Base-by-base conservation (phyloP, 177 flowering plant genomes). In the Telopea speciosissima region DNA sequence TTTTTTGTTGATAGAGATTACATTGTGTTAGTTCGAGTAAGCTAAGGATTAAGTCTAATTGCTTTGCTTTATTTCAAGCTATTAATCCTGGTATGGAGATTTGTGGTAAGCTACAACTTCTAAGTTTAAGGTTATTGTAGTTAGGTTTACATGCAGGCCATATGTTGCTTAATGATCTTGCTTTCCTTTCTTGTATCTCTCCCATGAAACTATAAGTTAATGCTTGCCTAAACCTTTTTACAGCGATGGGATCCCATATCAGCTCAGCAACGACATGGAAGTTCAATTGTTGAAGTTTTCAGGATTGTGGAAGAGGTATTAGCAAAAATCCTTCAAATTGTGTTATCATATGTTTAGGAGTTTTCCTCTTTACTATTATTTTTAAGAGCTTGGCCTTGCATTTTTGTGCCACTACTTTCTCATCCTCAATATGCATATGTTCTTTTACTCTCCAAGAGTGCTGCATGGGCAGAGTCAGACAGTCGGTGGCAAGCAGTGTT, bases 271-370 rank as follows among this genome's bases (percentile, higher is more conserved):
- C 85, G 98, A 69, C 93, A 96, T 80, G 99, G 92, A 61, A 90
- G 87, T 82, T 96, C 99, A 76, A 85, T 96, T 74, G 97, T 96
- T 74, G 99, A 96, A 83, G 97, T 96, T 24, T 96, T 79, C 77
- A 85, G 99, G 82, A 93, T 96, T 70, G 86, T 96, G 33, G 99
- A 96, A 79, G 99, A 96, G 97, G 99, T 96, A 81, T 75, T 58
- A 58, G 10, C 5, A 7, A 7, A n/a, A 16, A 19, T 58, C 9
- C n/a, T 58, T 58, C 9, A 14, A 16, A 21, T 58, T 58, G 61
- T 24, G n/a, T 58, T 58, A n/a, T 58, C 22, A 58, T 19, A 17
- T 58, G 5, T n/a, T 4, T 21, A 3, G 1, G 21, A 17, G 21
- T 11, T 54, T 12, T 54, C 14, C 49, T 13, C 49, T 44, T 44